Evolutionary conservation across 108 stramenopile genomes (phyloP).

Genomic region (Fistulifera solaris): DNA sequence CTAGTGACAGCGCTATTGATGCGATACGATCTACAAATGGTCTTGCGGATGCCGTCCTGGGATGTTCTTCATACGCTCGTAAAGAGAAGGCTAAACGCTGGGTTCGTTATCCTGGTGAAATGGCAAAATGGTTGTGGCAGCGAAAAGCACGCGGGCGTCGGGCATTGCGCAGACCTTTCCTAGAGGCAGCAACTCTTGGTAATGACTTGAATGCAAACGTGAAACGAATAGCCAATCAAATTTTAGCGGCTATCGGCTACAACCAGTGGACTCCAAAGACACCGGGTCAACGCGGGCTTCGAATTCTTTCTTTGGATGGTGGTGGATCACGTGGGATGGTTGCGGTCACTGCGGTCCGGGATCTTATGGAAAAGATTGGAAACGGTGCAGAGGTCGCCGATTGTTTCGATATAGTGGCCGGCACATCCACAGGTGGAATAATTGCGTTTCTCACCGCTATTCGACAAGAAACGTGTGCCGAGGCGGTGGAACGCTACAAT

Average conservation of each 20-base stretch:
- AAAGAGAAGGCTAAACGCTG: constrained; percentile 33
- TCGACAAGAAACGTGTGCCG: constrained; percentile 49
- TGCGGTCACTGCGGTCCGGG: constrained; percentile 51
- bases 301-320: constrained; percentile 57
- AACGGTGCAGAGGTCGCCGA: constrained; percentile 66
- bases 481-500: constrained; percentile 69
- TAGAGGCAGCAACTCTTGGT: constrained; percentile 28
- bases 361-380: constrained; percentile 50
- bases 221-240: constrained; percentile 63
- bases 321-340: constrained; percentile 77
- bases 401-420: constrained; percentile 76
- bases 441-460: constrained; percentile 67
- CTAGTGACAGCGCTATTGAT: constrained; percentile 66
- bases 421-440: constrained; percentile 81
- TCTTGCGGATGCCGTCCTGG: constrained; percentile 48
- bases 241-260: constrained; percentile 73
- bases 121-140: constrained; percentile 20
- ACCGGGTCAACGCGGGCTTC: constrained; percentile 29
- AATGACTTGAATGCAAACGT: constrained; percentile 40
- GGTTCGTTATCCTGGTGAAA: constrained; percentile 42
- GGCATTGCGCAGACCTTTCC: constrained; percentile 19
- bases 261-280: constrained; percentile 76
- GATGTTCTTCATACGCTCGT: constrained; percentile 46
- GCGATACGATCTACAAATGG: constrained; percentile 54
- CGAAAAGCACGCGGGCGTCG: not conserved